Conservation (phyloP, 2,329 filamentous ascomycete genomes). For the Alternaria angustiovoidea region DNA sequence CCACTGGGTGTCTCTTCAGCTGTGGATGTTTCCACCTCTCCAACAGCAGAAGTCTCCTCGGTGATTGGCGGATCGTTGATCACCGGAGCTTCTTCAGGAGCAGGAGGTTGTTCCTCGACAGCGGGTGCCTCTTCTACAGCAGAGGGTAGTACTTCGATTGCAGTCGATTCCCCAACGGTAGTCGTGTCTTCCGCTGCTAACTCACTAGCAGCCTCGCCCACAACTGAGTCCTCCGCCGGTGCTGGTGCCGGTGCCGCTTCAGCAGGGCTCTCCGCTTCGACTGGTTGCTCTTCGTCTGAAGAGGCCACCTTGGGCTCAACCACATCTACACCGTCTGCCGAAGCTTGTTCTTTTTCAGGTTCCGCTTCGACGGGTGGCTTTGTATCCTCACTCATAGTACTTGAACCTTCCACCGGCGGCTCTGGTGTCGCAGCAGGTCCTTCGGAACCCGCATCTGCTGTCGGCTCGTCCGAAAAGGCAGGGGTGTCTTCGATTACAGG, state of each 20-base stretch:
- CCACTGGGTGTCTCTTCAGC: not conserved
- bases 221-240: not conserved
- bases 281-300: not conserved
- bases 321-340: not conserved
- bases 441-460: not conserved
- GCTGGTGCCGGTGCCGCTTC: not conserved
- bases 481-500: not conserved
- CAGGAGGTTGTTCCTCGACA: not conserved
- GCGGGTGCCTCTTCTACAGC: not conserved
- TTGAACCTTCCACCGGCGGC: not conserved
- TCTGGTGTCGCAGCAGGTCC: not conserved
- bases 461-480: conserved; percentile 5
- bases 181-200: not conserved
- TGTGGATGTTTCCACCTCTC: not conserved
- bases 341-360: not conserved
- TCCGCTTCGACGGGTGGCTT: not conserved
- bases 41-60: not conserved
- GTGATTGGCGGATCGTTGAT: not conserved
- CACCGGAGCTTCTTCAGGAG: not conserved
- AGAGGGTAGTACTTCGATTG: not conserved
- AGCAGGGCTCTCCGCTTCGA: not conserved
- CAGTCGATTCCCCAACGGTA: not conserved
- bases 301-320: not conserved
- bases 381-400: not conserved
- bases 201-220: not conserved